phyloP scores from a whole-genome alignment of 495 filamentous ascomycete genomes.

The Staphylotrichum tortipilum region DNA sequence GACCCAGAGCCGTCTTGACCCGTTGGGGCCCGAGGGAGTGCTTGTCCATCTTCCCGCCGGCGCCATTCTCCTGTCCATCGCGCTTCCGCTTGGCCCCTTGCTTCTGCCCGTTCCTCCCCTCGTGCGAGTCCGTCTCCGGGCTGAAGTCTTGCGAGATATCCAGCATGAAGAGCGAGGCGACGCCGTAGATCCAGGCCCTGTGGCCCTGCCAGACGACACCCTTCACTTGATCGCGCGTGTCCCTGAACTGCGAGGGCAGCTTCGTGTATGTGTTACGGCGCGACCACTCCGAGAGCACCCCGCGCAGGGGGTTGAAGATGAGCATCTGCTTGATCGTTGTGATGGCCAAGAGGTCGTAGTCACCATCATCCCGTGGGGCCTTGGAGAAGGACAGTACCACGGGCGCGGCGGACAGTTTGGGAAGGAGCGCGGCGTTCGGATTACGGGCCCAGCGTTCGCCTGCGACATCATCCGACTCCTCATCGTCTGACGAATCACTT shows the following conservation, averaged over 20 bases:
- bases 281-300: constrained; percentile 75
- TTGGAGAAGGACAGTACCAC: constrained; percentile 57
- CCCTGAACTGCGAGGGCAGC: constrained; percentile 63
- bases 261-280: constrained; percentile 65
- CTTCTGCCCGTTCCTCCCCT: constrained; percentile 19
- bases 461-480: constrained; percentile 19
- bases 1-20: constrained; percentile 30
- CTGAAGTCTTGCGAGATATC: constrained; percentile 68
- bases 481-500: constrained; percentile 24
- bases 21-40: constrained; percentile 32
- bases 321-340: constrained; percentile 68
- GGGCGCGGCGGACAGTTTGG: constrained; percentile 58
- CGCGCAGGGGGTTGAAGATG: constrained; percentile 65
- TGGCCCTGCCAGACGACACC: constrained; percentile 77
- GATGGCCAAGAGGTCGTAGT: constrained; percentile 61
- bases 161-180: constrained; percentile 86
- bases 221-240: constrained; percentile 66
- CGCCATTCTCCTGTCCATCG: constrained; percentile 43
- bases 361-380: constrained; percentile 18
- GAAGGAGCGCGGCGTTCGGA: constrained; percentile 59
- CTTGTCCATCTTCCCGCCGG: constrained; percentile 51
- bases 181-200: constrained; percentile 79
- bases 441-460: constrained; percentile 58
- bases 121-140: constrained; percentile 4
- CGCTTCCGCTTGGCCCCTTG: constrained; percentile 46